phyloP scores from a whole-genome alignment of 2,329 filamentous ascomycete species.

The Anisogramma anomala region DNA sequence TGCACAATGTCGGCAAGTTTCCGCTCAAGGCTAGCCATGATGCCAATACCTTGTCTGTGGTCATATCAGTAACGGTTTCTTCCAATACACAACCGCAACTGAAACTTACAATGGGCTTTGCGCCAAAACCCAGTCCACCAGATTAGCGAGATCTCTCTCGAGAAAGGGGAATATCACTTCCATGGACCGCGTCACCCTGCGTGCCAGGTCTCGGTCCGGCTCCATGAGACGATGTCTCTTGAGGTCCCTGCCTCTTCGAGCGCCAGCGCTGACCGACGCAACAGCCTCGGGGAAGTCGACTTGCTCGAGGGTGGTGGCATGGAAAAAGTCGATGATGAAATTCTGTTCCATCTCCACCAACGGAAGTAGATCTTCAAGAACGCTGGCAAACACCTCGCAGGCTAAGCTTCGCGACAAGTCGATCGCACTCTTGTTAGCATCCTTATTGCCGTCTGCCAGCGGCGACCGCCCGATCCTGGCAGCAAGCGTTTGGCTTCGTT shows the following conservation, averaged over 20 bases:
- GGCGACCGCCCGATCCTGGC: conserved; percentile 58
- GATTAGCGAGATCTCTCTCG: conserved; percentile 61
- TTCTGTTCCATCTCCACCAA: conserved; percentile 91
- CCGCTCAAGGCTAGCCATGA: conserved; percentile 69
- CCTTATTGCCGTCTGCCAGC: conserved; percentile 47
- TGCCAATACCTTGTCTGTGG: conserved; percentile 72
- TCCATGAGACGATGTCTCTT: conserved; percentile 69
- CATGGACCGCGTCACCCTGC: conserved; percentile 75
- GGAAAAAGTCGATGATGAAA: conserved; percentile 94
- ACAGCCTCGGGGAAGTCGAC: conserved; percentile 77
- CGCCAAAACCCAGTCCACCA: conserved; percentile 74
- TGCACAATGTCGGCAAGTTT: conserved; percentile 71
- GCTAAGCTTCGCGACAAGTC: conserved; percentile 51
- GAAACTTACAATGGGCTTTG: conserved; percentile 66
- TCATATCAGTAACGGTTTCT: conserved; percentile 12
- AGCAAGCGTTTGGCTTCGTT: conserved; percentile 80
- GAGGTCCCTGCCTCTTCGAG: conserved; percentile 62
- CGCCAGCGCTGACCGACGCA: conserved; percentile 49
- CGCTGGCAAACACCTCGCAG: conserved; percentile 69
- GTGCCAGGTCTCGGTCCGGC: conserved; percentile 76
- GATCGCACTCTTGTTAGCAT: conserved; percentile 34
- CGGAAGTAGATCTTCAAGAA: conserved; percentile 70
- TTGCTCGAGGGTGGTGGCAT: conserved; percentile 73
- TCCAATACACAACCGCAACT: not conserved
- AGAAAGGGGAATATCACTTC: conserved; percentile 79